These are phyloP conservation scores for Fistulinella cinereoalba DNA, from an alignment of 1,284 basidiomycete species.

Conservation along the genomic window DNA sequence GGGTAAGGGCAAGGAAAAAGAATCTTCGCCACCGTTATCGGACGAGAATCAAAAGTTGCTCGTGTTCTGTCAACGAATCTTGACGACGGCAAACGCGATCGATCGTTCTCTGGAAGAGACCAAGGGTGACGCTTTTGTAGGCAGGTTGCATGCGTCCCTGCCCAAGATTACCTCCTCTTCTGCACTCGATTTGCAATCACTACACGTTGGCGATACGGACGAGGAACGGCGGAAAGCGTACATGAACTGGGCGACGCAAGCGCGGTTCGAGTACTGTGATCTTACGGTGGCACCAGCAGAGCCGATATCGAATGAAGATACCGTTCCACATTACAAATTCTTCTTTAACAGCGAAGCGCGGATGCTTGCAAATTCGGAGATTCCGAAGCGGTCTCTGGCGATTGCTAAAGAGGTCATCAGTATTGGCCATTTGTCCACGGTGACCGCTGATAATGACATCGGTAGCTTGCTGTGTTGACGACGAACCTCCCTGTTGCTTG, in stretches of 20 bases:
- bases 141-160: constrained; percentile 69
- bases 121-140: constrained; percentile 80
- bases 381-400: constrained; percentile 83
- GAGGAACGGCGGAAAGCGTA: constrained; percentile 70
- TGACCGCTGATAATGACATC: too few species aligned
- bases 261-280: constrained; percentile 87
- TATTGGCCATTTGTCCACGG: background rate
- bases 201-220: constrained; percentile 57
- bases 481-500: constrained; percentile 87
- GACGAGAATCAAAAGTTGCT: constrained; percentile 69
- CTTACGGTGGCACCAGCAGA: constrained; percentile 49
- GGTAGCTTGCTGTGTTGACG: constrained; percentile 86
- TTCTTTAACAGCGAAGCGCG: constrained; percentile 77
- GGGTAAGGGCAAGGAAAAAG: constrained; percentile 61
- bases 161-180: constrained; percentile 63
- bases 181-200: constrained; percentile 36
- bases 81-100: constrained; percentile 75
- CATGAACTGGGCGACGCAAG: constrained; percentile 75
- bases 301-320: constrained; percentile 35
- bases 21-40: constrained; percentile 41
- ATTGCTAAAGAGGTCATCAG: constrained; percentile 84
- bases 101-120: constrained; percentile 82
- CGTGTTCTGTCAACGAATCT: constrained; percentile 74
- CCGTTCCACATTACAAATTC: constrained; percentile 71
- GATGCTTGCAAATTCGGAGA: constrained; percentile 73